phyloP scores from a whole-genome alignment of 768 basidiomycete genomes.

The Suillus subalutaceus region DNA sequence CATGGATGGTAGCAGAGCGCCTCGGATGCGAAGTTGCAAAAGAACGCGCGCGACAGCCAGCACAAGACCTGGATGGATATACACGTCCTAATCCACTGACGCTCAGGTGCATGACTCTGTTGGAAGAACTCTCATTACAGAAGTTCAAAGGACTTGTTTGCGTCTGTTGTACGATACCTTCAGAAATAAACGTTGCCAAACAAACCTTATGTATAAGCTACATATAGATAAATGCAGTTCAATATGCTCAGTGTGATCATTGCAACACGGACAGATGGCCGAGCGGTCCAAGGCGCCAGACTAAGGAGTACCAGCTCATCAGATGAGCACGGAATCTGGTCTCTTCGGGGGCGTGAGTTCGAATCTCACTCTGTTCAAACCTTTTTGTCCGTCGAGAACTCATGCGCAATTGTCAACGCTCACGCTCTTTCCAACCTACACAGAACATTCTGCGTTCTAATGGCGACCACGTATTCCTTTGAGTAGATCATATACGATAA shows the following conservation, averaged over 20 bases:
- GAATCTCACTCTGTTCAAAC: constrained; percentile 19
- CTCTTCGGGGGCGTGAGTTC: constrained; percentile 18
- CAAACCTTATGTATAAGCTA: not conserved
- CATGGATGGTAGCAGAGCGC: not conserved
- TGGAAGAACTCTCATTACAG: not conserved
- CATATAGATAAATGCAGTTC: not conserved
- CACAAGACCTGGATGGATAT: not conserved
- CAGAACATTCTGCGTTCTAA: no score
- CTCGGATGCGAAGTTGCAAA: not conserved
- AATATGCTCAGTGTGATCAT: not conserved
- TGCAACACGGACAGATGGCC: constrained; percentile 63
- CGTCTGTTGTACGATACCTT: constrained; percentile 10
- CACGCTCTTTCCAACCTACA: no score
- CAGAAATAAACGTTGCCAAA: not conserved
- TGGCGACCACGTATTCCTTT: no score
- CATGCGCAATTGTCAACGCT: no score
- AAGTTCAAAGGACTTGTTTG: constrained; percentile 23
- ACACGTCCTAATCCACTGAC: not conserved
- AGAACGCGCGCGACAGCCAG: not conserved
- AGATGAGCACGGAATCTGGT: constrained; percentile 9
- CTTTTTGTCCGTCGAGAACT: constrained; percentile 1
- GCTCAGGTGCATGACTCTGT: not conserved
- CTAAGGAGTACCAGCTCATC: constrained; percentile 49
- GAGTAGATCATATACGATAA: no score
- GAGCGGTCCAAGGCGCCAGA: constrained; percentile 90